Base-by-base conservation (phyloP, 208 protist genomes). In the Ichthyophonus hoferi region DNA sequence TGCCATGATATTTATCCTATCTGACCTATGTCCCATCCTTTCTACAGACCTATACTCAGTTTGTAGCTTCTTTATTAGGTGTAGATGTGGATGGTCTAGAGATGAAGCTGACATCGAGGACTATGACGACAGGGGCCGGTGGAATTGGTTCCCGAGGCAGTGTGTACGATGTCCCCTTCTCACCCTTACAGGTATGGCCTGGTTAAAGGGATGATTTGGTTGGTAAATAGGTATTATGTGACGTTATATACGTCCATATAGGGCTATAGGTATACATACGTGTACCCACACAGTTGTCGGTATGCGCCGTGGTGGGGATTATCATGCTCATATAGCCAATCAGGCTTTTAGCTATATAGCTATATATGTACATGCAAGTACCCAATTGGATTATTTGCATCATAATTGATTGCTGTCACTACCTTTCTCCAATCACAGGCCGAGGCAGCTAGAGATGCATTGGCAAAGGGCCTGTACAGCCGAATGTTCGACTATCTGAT, bases 401-500 rank as follows among this genome's bases (percentile, higher is more conserved):
- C n/a, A n/a, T n/a, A n/a, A n/a, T n/a, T n/a, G n/a, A n/a, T n/a
- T n/a, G n/a, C n/a, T n/a, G n/a, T n/a, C n/a, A n/a, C n/a, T n/a
- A n/a, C n/a, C n/a, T n/a, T n/a, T n/a, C n/a, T n/a, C n/a, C n/a
- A n/a, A n/a, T n/a, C n/a, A n/a, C 87, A 92, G 88, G 91, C 92
- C 0, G 92, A 90, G 50, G 96, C 95, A 83, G 92, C 95, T 34
- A 92, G 97, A 43, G 97, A 99, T 88, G 96, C 97, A 2, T 89
- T 99, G 3, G 94, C 96, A 38, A 99, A 99, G 91, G 92, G 95
- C 0, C 43, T 99, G 0, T 99, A 99, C 91, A 90, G 95, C 79
- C 93, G 94, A 58, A 86, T 99, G 17, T 99, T 99, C 90, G 95
- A 98, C 90, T 98, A 94, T 91, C 94, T 99, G 38, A 96, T 99